Evolutionary conservation across 2,329 filamentous ascomycete genomes (phyloP).

Genomic region (Monilinia fructigena): DNA sequence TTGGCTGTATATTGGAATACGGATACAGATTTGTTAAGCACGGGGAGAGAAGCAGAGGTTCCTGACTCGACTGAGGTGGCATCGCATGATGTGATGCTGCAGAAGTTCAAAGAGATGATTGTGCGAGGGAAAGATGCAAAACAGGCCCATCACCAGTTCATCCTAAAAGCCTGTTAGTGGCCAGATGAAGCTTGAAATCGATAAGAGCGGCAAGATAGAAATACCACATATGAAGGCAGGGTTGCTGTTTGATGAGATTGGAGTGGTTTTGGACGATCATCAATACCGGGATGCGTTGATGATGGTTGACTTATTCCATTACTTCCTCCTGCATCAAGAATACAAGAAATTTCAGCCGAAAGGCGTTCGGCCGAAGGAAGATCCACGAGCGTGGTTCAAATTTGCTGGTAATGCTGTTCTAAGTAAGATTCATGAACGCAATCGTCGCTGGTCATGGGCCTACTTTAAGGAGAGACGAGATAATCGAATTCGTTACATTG

Average conservation of each 20-base stretch:
- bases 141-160: conserved; percentile 73
- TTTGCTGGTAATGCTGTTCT: conserved; percentile 90
- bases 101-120: conserved; percentile 76
- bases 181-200: conserved; percentile 88
- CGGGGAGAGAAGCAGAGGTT: conserved; percentile 69
- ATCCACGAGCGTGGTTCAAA: conserved; percentile 85
- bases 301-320: conserved; percentile 98
- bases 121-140: conserved; percentile 62
- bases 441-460: conserved; percentile 91
- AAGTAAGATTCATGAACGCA: conserved; percentile 91
- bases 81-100: conserved; percentile 73
- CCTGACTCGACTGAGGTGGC: conserved; percentile 58
- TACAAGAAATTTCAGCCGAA: conserved; percentile 93
- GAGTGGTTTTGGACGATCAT: conserved; percentile 93
- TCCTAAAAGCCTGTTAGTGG: conserved; percentile 95
- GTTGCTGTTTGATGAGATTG: conserved; percentile 93
- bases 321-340: conserved; percentile 95
- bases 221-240: conserved; percentile 86
- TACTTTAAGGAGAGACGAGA: conserved; percentile 93
- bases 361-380: conserved; percentile 74
- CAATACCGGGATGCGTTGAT: conserved; percentile 97
- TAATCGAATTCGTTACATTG: conserved; percentile 83
- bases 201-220: conserved; percentile 81
- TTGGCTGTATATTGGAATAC: conserved; percentile 98
- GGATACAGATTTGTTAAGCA: conserved; percentile 78